These are phyloP conservation scores for Solanum okadae DNA, from an alignment of 257 asterid genomes.

Conservation along the genomic window DNA sequence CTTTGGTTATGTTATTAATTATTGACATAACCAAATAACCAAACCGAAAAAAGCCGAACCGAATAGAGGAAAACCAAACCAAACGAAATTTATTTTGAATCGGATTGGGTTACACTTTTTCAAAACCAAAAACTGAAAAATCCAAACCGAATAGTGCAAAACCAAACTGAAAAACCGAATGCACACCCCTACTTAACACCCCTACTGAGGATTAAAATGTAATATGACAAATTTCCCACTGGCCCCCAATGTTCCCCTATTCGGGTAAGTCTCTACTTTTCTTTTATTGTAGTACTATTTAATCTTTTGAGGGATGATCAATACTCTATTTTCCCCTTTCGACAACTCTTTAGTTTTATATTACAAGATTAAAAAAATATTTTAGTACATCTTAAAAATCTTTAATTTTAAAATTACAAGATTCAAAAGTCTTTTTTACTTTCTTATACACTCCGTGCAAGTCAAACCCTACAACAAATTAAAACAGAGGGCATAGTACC, in stretches of 20 bases:
- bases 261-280: not conserved
- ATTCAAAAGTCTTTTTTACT: not conserved
- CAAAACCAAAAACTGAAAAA: no score
- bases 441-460: no score
- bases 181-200: no score
- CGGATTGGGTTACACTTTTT: no score
- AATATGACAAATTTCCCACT: not conserved
- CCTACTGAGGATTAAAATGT: not conserved
- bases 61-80: no score
- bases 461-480: not conserved
- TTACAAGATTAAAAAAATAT: not conserved
- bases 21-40: no score
- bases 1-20: no score
- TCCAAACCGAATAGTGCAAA: no score
- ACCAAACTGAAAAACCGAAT: no score
- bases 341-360: not conserved
- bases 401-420: not conserved
- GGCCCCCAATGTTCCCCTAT: not conserved
- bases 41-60: no score
- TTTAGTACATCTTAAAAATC: not conserved
- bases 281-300: not conserved
- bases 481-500: not conserved
- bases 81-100: no score
- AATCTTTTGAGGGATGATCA: not conserved
- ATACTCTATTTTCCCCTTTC: not conserved